A percentile compares a stretch with the other conserved stretches of the same genome.
Evolutionary conservation across 208 protist species (phyloP).

Genomic region (Acanthamoeba polyphaga): DNA sequence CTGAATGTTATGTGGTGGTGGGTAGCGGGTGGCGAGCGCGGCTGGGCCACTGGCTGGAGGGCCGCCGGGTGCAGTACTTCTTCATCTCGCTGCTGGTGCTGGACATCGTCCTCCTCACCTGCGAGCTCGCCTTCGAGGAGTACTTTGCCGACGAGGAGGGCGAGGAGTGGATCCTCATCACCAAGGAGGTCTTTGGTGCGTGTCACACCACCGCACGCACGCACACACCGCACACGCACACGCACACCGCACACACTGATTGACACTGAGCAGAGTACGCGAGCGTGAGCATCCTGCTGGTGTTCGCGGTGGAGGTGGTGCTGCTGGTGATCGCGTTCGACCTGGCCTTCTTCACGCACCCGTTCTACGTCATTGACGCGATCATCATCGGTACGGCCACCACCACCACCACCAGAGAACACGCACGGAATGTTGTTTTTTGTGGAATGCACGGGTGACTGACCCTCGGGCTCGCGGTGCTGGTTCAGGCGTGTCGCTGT

Average conservation of each 20-base stretch:
- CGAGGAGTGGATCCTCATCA: not conserved
- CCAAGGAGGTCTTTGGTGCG: not conserved
- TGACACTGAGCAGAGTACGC: not conserved
- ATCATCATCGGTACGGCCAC: not conserved
- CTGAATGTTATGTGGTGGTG: not conserved
- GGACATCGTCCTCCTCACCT: slow-evolving; percentile 11
- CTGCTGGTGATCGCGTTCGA: slow-evolving; percentile 8
- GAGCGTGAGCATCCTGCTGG: slow-evolving; percentile 4
- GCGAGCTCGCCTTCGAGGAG: slow-evolving; percentile 28
- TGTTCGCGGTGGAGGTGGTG: not conserved
- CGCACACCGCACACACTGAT: not conserved
- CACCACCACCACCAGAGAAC: no score
- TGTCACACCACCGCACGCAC: not conserved
- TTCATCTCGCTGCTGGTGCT: slow-evolving; percentile 14
- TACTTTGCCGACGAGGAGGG: not conserved
- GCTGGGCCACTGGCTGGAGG: not conserved
- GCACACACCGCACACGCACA: not conserved
- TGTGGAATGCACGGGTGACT: no score
- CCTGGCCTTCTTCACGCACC: not conserved
- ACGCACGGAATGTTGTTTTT: no score
- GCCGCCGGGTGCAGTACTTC: not conserved
- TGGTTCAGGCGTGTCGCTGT: not conserved
- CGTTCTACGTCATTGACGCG: slow-evolving; percentile 42
- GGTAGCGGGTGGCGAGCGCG: not conserved
- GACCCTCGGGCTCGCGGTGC: no score